A percentile compares a stretch with the other conserved stretches of the same genome.
Conservation (phyloP, 139 green algal genomes). For the Volvox africanus region DNA sequence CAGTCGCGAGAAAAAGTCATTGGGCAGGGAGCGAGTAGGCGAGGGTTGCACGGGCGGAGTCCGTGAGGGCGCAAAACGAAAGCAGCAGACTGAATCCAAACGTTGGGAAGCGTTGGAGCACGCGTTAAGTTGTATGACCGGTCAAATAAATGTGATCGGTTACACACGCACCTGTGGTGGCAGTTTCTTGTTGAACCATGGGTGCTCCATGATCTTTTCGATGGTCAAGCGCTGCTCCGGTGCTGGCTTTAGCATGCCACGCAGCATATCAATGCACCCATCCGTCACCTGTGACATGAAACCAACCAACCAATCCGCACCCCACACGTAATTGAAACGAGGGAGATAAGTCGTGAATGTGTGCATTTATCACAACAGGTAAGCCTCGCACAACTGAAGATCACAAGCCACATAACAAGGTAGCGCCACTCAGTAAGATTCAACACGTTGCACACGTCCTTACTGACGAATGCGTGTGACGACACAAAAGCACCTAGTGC, state of each 20-base stretch:
- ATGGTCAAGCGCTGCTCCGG: conserved; percentile 66
- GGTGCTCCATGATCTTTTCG: conserved; percentile 72
- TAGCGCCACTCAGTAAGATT: too few species aligned
- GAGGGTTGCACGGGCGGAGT: background rate
- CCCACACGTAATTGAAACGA: background rate
- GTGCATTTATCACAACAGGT: too few species aligned
- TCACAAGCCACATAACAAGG: too few species aligned
- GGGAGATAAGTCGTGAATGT: too few species aligned
- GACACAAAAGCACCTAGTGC: too few species aligned
- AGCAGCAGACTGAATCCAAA: background rate
- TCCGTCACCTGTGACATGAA: conserved; percentile 20
- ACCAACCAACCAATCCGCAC: background rate
- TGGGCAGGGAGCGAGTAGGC: too few species aligned
- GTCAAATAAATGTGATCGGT: too few species aligned
- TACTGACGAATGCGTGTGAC: too few species aligned
- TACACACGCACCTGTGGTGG: conserved; percentile 56
- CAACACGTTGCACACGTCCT: too few species aligned
- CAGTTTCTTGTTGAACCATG: conserved; percentile 86
- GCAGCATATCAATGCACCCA: conserved; percentile 73
- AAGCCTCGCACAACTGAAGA: too few species aligned
- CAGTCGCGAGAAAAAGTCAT: background rate
- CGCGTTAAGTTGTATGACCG: too few species aligned
- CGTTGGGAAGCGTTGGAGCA: too few species aligned
- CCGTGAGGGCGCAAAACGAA: background rate
- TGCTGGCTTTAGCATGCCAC: conserved; percentile 61